These are phyloP conservation scores for Capronia americana DNA, from an alignment of 2,329 filamentous ascomycete genomes.

Conservation along the genomic window DNA sequence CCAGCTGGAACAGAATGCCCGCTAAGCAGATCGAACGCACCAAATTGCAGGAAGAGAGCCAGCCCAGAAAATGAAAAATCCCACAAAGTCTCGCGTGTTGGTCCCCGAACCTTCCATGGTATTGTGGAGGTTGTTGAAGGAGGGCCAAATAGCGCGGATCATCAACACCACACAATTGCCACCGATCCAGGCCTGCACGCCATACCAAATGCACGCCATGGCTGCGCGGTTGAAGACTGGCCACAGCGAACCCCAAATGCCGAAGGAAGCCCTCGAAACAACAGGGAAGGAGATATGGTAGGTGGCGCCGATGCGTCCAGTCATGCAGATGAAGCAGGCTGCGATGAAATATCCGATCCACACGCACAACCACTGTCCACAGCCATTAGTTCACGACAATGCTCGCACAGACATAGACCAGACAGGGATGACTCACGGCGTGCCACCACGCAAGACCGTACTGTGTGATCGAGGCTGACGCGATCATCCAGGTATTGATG, in stretches of 20 bases:
- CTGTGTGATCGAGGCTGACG: slow-evolving; percentile 47
- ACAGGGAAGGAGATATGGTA: slow-evolving; percentile 56
- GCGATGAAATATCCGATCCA: slow-evolving; percentile 51
- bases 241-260: slow-evolving; percentile 70
- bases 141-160: slow-evolving; percentile 43
- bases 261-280: slow-evolving; percentile 44
- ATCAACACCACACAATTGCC: slow-evolving; percentile 46
- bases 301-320: slow-evolving; percentile 49
- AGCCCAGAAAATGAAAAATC: slow-evolving; percentile 46
- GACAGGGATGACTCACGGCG: slow-evolving; percentile 29
- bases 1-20: not conserved
- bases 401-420: not conserved
- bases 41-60: slow-evolving; percentile 39
- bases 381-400: not conserved
- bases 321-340: slow-evolving; percentile 46
- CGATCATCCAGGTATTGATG: slow-evolving; percentile 49
- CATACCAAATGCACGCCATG: slow-evolving; percentile 58
- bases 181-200: slow-evolving; percentile 48
- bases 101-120: slow-evolving; percentile 73
- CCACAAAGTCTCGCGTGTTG: slow-evolving; percentile 59
- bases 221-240: slow-evolving; percentile 81
- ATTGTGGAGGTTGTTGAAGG: slow-evolving; percentile 63
- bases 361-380: slow-evolving; percentile 38
- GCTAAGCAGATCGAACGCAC: not conserved
- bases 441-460: slow-evolving; percentile 56